Conservation (phyloP, 768 basidiomycete genomes). For the Leccinum aurantiacum region DNA sequence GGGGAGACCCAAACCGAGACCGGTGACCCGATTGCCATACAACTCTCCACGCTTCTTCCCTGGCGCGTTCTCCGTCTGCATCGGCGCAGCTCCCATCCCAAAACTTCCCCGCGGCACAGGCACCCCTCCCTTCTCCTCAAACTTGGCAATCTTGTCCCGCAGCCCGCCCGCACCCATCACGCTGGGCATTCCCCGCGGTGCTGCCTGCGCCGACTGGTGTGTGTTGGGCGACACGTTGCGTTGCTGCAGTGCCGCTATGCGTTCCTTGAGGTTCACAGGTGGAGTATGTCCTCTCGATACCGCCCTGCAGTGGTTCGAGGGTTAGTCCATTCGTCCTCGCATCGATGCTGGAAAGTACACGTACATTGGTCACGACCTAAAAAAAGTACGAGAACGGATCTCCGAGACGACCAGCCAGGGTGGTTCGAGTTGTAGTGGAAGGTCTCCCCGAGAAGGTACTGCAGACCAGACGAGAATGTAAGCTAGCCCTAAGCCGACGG, state of each 20-base stretch:
- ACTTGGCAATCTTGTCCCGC: slow-evolving; percentile 75
- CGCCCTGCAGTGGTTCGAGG: slow-evolving; percentile 20
- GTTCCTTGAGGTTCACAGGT: slow-evolving; percentile 68
- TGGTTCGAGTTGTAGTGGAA: slow-evolving; percentile 7
- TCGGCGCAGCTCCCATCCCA: slow-evolving; percentile 63
- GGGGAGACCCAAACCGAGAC: slow-evolving; percentile 18
- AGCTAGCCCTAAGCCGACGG: slow-evolving; percentile 1
- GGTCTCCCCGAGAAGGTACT: slow-evolving; percentile 8
- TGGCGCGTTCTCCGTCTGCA: slow-evolving; percentile 45
- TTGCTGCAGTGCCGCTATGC: slow-evolving; percentile 80
- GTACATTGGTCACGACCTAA: slow-evolving; percentile 23
- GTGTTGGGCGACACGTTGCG: slow-evolving; percentile 34
- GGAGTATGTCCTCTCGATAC: slow-evolving; percentile 27
- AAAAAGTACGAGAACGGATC: slow-evolving; percentile 4
- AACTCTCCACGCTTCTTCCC: slow-evolving; percentile 60
- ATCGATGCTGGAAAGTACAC: slow-evolving; percentile 1
- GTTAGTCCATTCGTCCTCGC: slow-evolving; percentile 18
- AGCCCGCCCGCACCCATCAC: slow-evolving; percentile 33
- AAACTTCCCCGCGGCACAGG: slow-evolving; percentile 77
- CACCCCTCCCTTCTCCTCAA: slow-evolving; percentile 74
- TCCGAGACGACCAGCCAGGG: slow-evolving; percentile 27
- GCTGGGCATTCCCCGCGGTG: slow-evolving; percentile 29
- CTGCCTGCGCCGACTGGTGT: slow-evolving; percentile 35
- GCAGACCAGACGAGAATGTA: slow-evolving; percentile 9
- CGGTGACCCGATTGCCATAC: slow-evolving; percentile 69